Evolutionary conservation across 23 red algal species (phyloP), one percentile per base, ranked within the genome.

Genomic region (Porphyridium purpureum): DNA sequence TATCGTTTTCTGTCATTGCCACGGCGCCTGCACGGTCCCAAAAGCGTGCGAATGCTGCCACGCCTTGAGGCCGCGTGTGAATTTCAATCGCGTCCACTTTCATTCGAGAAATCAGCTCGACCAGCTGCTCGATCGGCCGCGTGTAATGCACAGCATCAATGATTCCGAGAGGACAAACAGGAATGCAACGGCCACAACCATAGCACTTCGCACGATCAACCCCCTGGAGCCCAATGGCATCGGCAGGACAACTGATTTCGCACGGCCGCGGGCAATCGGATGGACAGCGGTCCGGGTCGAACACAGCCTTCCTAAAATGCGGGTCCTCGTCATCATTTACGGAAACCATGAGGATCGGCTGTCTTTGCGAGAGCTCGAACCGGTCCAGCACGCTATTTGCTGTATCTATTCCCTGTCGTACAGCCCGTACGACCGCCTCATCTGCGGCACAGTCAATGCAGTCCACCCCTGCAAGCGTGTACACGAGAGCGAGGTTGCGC

Each of bases 271-370:
- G 33, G 31, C 88, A 94, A 14, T 68, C 35, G n/a, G 61, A 11
- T n/a, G 63, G 58, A 29, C 67, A 84, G 22, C 21, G 8, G 62
- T 30, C 50, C 14, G 54, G 55, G 28, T 94, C 55, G 59, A 94
- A 77, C n/a, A 47, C 24, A 11, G 88, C 88, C 40, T 94, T 94
- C 47, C 88, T 65, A 52, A 94, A 94, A 49, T 94, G 88, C 47
- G 78, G 78, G 33, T 94, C 88, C 46, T 46, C 70, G 36, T 74
- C 88, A 62, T 84, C 87, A 33, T 75, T 84, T 21, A 94, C 52
- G n/a, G 77, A 84, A 0, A 84, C 55, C 87, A 94, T 94, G 17
- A 94, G 23, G 1, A 82, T 42, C 3, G 87, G 77, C 21, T 35
- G 41, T 20, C 21, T 20, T 17, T 11, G 38, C 38, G 38, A 11